Evolutionary conservation across 805 yeast genomes (phyloP).

Genomic region (Candida takata): DNA sequence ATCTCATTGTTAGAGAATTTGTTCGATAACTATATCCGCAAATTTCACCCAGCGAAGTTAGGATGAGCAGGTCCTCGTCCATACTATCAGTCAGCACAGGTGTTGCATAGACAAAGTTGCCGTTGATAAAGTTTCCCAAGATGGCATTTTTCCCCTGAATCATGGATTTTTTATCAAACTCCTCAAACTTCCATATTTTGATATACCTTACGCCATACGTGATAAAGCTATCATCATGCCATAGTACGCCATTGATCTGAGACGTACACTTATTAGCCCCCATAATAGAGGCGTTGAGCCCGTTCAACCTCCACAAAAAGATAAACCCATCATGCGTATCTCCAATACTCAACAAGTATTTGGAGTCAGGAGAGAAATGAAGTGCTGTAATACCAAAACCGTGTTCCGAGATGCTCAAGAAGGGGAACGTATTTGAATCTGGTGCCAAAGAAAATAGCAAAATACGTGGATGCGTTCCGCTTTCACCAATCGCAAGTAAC

Average conservation of each 20-base stretch:
- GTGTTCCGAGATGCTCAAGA: slow-evolving; percentile 53
- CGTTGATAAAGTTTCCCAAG: slow-evolving; percentile 40
- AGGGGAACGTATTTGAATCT: slow-evolving; percentile 39
- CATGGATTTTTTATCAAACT: slow-evolving; percentile 21
- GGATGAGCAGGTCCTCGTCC: slow-evolving; percentile 17
- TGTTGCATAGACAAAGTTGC: slow-evolving; percentile 38
- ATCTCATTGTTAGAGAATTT: slow-evolving; percentile 14
- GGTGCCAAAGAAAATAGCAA: slow-evolving; percentile 51
- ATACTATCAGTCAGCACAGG: slow-evolving; percentile 18
- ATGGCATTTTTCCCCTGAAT: slow-evolving; percentile 56
- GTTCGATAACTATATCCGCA: slow-evolving; percentile 14
- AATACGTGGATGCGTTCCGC: slow-evolving; percentile 63
- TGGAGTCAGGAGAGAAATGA: slow-evolving; percentile 53
- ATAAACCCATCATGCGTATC: slow-evolving; percentile 63
- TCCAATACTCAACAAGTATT: slow-evolving; percentile 53
- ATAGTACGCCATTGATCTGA: slow-evolving; percentile 44
- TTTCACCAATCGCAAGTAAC: slow-evolving; percentile 61
- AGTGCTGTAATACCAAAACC: slow-evolving; percentile 53
- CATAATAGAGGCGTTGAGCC: slow-evolving; percentile 27
- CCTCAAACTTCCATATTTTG: slow-evolving; percentile 51
- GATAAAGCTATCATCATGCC: slow-evolving; percentile 44
- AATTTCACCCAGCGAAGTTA: slow-evolving; percentile 22
- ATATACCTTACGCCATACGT: slow-evolving; percentile 58
- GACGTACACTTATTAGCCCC: slow-evolving; percentile 62
- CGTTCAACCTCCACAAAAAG: slow-evolving; percentile 47